Evolutionary conservation across 2,329 filamentous ascomycete species (phyloP).

Genomic region (Scleromitrula shiraiana): DNA sequence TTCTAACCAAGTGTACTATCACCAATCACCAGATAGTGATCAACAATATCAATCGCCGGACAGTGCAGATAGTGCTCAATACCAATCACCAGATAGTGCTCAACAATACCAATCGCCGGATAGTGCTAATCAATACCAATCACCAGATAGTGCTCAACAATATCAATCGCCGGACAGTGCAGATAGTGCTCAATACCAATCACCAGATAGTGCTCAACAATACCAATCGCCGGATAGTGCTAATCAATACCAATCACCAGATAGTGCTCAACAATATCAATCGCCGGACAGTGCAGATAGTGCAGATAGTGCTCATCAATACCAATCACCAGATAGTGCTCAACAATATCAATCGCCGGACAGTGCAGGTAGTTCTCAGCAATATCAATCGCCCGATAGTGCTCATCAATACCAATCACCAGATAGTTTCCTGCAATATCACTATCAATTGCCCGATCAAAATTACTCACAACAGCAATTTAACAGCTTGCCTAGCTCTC

Average conservation of each 20-base stretch:
- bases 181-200: constrained; percentile 6
- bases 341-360: background rate
- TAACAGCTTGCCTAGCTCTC: constrained; percentile 11
- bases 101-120: constrained; percentile 24
- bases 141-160: constrained; percentile 22
- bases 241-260: constrained; percentile 11
- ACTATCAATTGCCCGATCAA: constrained; percentile 21
- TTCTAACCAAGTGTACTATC: constrained; percentile 6
- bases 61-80: constrained; percentile 1
- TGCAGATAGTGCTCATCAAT: constrained; percentile 1
- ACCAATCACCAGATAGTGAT: background rate
- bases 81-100: constrained; percentile 17
- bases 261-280: constrained; percentile 24
- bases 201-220: constrained; percentile 22
- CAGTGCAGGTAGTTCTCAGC: background rate
- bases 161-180: no score
- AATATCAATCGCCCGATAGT: background rate
- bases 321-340: background rate
- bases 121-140: constrained; percentile 6
- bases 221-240: constrained; percentile 14
- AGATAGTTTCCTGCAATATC: constrained; percentile 23
- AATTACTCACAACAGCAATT: constrained; percentile 20
- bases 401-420: constrained; percentile 9
- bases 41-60: background rate
- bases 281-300: no score